phyloP scores from a whole-genome alignment of 768 basidiomycete species.

The Collybiopsis confluens region DNA sequence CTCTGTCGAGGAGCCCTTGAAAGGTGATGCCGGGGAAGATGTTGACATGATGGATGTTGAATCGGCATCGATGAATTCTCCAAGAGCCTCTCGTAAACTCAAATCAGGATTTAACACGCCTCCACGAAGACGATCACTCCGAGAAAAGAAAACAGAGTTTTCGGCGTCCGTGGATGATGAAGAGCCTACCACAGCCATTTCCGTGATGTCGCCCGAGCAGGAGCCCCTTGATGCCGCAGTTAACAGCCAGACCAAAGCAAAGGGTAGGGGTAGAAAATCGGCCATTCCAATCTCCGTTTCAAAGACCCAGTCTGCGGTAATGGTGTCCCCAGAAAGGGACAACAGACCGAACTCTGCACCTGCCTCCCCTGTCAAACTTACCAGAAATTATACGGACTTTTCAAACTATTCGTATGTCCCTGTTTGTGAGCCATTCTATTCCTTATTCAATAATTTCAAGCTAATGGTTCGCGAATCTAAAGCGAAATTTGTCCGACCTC shows the following conservation, averaged over 20 bases:
- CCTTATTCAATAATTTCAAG: neutral
- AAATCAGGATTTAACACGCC: neutral
- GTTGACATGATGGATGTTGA: neutral
- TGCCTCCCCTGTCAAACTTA: neutral
- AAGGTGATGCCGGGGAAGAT: conserved; percentile 1
- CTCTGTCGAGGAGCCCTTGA: neutral
- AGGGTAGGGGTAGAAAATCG: neutral
- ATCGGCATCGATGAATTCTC: neutral
- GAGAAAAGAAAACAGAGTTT: neutral
- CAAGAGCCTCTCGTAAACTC: neutral
- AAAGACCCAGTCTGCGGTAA: neutral
- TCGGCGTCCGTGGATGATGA: neutral
- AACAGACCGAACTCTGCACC: neutral
- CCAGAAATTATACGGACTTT: neutral
- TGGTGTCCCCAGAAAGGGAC: neutral
- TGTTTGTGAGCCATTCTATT: neutral
- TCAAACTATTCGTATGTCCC: neutral
- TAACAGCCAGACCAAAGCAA: neutral
- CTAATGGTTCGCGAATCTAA: neutral
- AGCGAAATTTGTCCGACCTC: neutral
- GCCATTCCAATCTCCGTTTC: neutral
- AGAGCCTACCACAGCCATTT: neutral
- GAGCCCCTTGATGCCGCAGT: neutral
- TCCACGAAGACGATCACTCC: neutral
- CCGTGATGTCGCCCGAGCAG: neutral